Evolutionary conservation across 2,329 filamentous ascomycete genomes (phyloP).

Genomic region (Aspergillus ochraceus): DNA sequence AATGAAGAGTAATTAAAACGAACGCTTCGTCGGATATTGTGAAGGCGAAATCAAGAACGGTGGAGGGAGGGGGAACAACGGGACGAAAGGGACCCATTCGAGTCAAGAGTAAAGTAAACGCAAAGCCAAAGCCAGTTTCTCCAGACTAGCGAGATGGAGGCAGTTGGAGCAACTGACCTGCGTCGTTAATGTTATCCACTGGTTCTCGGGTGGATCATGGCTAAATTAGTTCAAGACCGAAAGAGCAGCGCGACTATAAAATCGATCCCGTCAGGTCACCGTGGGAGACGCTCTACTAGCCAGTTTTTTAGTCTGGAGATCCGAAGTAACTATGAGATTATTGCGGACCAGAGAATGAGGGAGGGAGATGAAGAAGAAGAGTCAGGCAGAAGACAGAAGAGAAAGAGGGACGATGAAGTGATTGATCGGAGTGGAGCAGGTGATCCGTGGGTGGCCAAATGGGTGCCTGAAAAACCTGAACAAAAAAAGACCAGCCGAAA

Average conservation of each 20-base stretch:
- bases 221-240: background rate
- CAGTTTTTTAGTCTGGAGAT: background rate
- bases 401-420: slow-evolving; percentile 2
- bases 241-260: background rate
- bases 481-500: too few species aligned
- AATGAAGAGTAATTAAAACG: background rate
- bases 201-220: slow-evolving; percentile 5
- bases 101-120: background rate
- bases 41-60: slow-evolving; percentile 5
- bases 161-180: background rate
- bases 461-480: too few species aligned
- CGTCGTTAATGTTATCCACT: slow-evolving; percentile 6
- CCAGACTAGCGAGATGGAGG: slow-evolving; percentile 1
- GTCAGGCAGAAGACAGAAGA: background rate
- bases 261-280: background rate
- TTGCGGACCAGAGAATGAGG: background rate
- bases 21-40: background rate
- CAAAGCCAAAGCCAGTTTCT: background rate
- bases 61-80: slow-evolving; percentile 4
- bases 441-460: background rate
- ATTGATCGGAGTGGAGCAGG: too few species aligned
- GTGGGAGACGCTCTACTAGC: background rate
- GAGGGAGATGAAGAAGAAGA: background rate
- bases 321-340: background rate
- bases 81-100: background rate